Conservation (phyloP, 345 rosid genomes). For the Sonneratia caseolaris region DNA sequence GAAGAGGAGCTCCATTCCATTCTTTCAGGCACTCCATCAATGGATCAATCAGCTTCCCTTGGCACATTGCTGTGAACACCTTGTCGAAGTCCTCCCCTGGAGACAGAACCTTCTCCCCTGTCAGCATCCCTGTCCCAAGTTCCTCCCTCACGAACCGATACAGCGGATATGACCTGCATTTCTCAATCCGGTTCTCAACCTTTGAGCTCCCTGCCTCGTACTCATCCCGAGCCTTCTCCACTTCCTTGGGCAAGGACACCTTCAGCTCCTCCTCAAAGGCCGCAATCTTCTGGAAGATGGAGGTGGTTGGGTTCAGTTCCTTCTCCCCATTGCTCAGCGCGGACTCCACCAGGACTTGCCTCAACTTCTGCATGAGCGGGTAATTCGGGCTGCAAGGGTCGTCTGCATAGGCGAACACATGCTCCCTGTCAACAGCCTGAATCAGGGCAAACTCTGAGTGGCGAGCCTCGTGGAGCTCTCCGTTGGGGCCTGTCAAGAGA, state of each 20-base stretch:
- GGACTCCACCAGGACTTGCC: slow-evolving; percentile 21
- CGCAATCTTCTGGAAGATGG: slow-evolving; percentile 19
- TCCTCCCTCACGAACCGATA: slow-evolving; percentile 21
- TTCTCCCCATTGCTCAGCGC: slow-evolving; percentile 13
- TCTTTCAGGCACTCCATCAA: slow-evolving; percentile 20
- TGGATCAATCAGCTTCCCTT: slow-evolving; percentile 22
- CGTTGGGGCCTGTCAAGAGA: slow-evolving; percentile 8
- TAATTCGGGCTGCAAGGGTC: slow-evolving; percentile 19
- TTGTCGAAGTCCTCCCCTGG: slow-evolving; percentile 28
- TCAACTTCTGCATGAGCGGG: slow-evolving; percentile 20
- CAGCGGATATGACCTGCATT: slow-evolving; percentile 25
- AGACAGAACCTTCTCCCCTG: slow-evolving; percentile 18
- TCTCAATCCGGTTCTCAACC: slow-evolving; percentile 16
- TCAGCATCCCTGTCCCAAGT: slow-evolving; percentile 15
- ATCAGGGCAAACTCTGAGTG: slow-evolving; percentile 18
- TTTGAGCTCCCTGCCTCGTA: slow-evolving; percentile 12
- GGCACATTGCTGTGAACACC: slow-evolving; percentile 20
- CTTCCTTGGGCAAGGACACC: slow-evolving; percentile 16
- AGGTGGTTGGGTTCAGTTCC: slow-evolving; percentile 8
- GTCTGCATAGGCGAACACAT: slow-evolving; percentile 15
- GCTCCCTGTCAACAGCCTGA: slow-evolving; percentile 12
- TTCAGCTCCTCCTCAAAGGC: slow-evolving; percentile 23
- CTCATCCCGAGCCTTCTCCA: slow-evolving; percentile 14
- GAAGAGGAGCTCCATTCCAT: slow-evolving; percentile 26
- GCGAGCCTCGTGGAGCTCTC: slow-evolving; percentile 19